Evolutionary conservation across 768 basidiomycete species (phyloP), one percentile per base, ranked within the genome.

Genomic region (Amanita rubescens): DNA sequence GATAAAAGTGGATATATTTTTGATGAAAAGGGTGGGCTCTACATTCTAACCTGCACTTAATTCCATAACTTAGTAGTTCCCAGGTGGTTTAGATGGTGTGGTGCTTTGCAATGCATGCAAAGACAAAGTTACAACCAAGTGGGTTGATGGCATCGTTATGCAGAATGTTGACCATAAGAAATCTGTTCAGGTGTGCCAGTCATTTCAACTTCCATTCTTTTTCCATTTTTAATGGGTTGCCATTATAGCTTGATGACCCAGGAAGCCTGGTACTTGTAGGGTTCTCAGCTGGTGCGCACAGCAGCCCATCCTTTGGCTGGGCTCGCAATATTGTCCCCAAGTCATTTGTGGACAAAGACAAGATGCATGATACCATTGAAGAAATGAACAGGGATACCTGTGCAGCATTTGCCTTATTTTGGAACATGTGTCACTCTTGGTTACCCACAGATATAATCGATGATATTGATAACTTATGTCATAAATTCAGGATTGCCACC

Each of bases 221-320:
- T n/a, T n/a, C n/a, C n/a, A n/a, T 3, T 37, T 37, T 17, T 11
- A 17, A 37, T 6, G 43, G 4, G 14, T 3, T 48, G n/a, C n/a
- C n/a, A 17, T 48, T 32, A 12, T 25, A 61, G 58, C 44, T 57
- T 5, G 58, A 63, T 32, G 60, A 63, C 35, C 48, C 60, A 24
- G 58, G 60, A 6, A 49, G 35, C 11, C 44, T 60, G 1, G 44
- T 49, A 3, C 54, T 53, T 17, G 39, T 55, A 5, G 58, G 58
- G 10, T 60, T 56, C 35, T 59, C 58, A 3, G 58, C 62, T 14
- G 56, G 58, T 7, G 34, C 50, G 1, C 38, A 44, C 3, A 55
- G 53, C n/a, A 2, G 17, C 20, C 58, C 58, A 32, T 17, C 17
- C 1, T 59, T 63, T 34, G 35, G 59, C 17, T 61, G 60, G 58